A percentile compares a stretch with the other conserved stretches of the same genome.
Conservation (phyloP, 1,284 basidiomycete genomes). For the Leccinum subrobustum region DNA sequence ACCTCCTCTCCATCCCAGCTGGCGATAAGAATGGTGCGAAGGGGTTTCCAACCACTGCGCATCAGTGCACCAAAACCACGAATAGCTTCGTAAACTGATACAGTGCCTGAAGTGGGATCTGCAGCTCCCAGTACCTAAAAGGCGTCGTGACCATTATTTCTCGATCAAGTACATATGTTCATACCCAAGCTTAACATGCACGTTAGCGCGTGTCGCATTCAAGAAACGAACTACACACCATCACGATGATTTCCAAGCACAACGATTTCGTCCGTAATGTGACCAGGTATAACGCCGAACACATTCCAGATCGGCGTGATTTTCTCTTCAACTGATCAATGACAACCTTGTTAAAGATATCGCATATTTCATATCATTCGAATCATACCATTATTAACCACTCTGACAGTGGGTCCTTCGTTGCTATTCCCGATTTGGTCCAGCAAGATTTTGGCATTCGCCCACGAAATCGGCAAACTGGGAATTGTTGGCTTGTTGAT, state of each 20-base stretch:
- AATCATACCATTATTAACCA: slow-evolving; percentile 48
- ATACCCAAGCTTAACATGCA: not conserved
- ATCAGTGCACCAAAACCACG: slow-evolving; percentile 68
- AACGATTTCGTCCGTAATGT: slow-evolving; percentile 58
- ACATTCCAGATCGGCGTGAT: slow-evolving; percentile 61
- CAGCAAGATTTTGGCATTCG: slow-evolving; percentile 47
- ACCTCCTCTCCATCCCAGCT: slow-evolving; percentile 83
- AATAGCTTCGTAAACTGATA: slow-evolving; percentile 69
- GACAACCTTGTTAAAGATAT: not conserved
- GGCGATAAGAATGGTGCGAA: slow-evolving; percentile 75
- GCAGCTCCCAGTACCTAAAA: slow-evolving; percentile 59
- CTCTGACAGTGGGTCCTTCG: slow-evolving; percentile 39
- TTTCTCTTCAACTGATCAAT: slow-evolving; percentile 41
- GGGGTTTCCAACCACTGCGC: slow-evolving; percentile 74
- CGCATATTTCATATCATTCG: not conserved
- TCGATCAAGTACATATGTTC: not conserved
- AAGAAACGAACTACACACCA: slow-evolving; percentile 41
- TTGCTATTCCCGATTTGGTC: slow-evolving; percentile 37
- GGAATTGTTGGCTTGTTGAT: slow-evolving; percentile 69
- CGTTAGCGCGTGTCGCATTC: not conserved
- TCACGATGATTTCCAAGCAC: slow-evolving; percentile 77
- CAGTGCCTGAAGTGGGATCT: slow-evolving; percentile 80
- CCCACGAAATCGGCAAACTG: slow-evolving; percentile 59
- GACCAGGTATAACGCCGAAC: slow-evolving; percentile 69
- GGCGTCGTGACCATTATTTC: not conserved